Conservation (phyloP, 2,329 filamentous ascomycete genomes). For the Penicillium sp. region DNA sequence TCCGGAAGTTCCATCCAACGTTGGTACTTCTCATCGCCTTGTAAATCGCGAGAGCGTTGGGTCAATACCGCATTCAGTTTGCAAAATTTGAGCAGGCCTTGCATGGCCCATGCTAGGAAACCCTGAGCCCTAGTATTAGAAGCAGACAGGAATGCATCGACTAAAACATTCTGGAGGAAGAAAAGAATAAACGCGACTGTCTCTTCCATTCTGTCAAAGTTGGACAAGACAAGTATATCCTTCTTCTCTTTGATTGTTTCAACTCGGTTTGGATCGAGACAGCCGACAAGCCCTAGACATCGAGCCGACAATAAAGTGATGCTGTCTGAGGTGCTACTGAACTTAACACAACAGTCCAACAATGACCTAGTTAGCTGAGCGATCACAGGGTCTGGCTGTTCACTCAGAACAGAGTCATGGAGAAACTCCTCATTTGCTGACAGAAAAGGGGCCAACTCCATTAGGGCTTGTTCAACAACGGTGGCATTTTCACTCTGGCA, state of each 20-base stretch:
- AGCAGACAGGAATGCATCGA: constrained; percentile 86
- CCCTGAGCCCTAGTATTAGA: constrained; percentile 85
- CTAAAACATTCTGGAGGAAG: constrained; percentile 79
- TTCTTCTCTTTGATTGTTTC: constrained; percentile 75
- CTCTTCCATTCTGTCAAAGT: constrained; percentile 76
- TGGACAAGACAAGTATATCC: constrained; percentile 81
- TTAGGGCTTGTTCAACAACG: constrained; percentile 77
- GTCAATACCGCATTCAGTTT: constrained; percentile 63
- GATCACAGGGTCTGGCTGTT: constrained; percentile 76
- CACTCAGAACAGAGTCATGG: constrained; percentile 74
- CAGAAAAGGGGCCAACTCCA: constrained; percentile 73
- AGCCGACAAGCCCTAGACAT: constrained; percentile 85
- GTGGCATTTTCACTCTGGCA: constrained; percentile 79
- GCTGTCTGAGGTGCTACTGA: constrained; percentile 64
- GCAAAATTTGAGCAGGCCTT: constrained; percentile 78
- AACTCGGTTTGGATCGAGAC: constrained; percentile 84
- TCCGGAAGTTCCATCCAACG: constrained; percentile 80
- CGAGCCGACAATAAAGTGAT: constrained; percentile 73
- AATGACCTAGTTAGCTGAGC: constrained; percentile 70
- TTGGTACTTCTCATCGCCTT: constrained; percentile 61
- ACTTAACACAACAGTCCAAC: constrained; percentile 80
- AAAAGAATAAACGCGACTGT: constrained; percentile 82
- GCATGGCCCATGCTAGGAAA: constrained; percentile 91
- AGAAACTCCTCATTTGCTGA: constrained; percentile 71
- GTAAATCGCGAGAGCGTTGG: constrained; percentile 52